A percentile compares a stretch with the other conserved stretches of the same genome.
Evolutionary conservation across 2,329 filamentous ascomycete species (phyloP).

Genomic region (Aspergillus sp.): DNA sequence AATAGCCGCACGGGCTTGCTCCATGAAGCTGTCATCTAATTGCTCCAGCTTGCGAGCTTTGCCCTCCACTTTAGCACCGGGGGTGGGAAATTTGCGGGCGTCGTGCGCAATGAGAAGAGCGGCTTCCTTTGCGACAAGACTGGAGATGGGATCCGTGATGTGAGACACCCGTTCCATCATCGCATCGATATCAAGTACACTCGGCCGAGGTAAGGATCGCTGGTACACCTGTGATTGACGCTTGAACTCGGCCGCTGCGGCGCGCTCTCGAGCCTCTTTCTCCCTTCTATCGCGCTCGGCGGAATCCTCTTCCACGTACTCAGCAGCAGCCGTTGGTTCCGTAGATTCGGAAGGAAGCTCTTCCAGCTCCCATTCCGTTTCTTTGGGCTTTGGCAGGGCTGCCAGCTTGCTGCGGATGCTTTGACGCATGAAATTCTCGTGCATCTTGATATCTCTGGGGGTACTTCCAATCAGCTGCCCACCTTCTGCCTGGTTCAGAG

Average conservation of each 20-base stretch:
- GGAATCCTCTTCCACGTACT: slow-evolving; percentile 64
- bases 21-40: slow-evolving; percentile 71
- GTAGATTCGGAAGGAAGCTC: slow-evolving; percentile 75
- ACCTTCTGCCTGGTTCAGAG: slow-evolving; percentile 71
- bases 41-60: slow-evolving; percentile 60
- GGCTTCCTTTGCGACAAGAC: slow-evolving; percentile 73
- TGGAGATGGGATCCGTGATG: slow-evolving; percentile 64
- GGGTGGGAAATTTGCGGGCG: slow-evolving; percentile 71
- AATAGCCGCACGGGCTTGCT: slow-evolving; percentile 75
- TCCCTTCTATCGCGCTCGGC: slow-evolving; percentile 76
- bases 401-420: slow-evolving; percentile 67
- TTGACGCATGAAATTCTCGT: slow-evolving; percentile 67
- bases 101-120: slow-evolving; percentile 81
- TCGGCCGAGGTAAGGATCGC: slow-evolving; percentile 74
- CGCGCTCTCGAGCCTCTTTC: slow-evolving; percentile 61
- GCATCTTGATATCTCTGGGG: slow-evolving; percentile 71
- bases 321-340: slow-evolving; percentile 55
- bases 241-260: slow-evolving; percentile 70
- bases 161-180: slow-evolving; percentile 65
- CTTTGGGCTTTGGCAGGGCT: slow-evolving; percentile 85
- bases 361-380: slow-evolving; percentile 91
- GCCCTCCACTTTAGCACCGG: slow-evolving; percentile 66
- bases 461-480: slow-evolving; percentile 72
- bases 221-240: slow-evolving; percentile 92
- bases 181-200: slow-evolving; percentile 67